Conservation (phyloP, 768 basidiomycete species). For the Tylopilus vinaceipallidus region DNA sequence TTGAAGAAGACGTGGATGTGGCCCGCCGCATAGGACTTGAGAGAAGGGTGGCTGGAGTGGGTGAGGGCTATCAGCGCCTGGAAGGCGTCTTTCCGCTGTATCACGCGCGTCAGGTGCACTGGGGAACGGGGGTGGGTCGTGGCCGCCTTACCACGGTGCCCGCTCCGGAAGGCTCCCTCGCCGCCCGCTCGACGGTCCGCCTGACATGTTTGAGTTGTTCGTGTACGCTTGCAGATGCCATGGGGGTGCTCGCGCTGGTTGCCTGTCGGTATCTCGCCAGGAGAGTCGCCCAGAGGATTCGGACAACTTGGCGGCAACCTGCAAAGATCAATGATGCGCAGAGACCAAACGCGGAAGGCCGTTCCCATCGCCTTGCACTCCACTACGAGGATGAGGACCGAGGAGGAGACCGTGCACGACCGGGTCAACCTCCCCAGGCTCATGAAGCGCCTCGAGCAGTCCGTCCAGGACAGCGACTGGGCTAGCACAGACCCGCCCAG, state of each 20-base stretch:
- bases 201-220: slow-evolving; percentile 22
- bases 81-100: slow-evolving; percentile 51
- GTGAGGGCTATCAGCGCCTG: slow-evolving; percentile 53
- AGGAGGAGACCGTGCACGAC: slow-evolving; percentile 47
- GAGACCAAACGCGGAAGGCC: slow-evolving; percentile 17
- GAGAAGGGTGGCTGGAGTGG: slow-evolving; percentile 42
- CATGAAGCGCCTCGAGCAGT: slow-evolving; percentile 58
- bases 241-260: too few species aligned
- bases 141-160: slow-evolving; percentile 38
- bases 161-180: slow-evolving; percentile 37
- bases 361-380: slow-evolving; percentile 18
- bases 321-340: slow-evolving; percentile 19
- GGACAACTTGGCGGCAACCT: not conserved
- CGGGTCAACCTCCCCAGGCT: slow-evolving; percentile 66
- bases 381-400: slow-evolving; percentile 25
- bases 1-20: slow-evolving; percentile 59
- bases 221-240: slow-evolving; percentile 21
- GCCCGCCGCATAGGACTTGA: slow-evolving; percentile 58
- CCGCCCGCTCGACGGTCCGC: slow-evolving; percentile 45
- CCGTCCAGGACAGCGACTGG: slow-evolving; percentile 39
- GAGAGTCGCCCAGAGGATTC: not conserved
- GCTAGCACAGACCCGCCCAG: slow-evolving; percentile 22
- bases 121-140: not conserved
- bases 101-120: slow-evolving; percentile 3
- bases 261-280: too few species aligned